Base-by-base conservation (phyloP, 257 asterid genomes). In the Nicotiana knightiana region DNA sequence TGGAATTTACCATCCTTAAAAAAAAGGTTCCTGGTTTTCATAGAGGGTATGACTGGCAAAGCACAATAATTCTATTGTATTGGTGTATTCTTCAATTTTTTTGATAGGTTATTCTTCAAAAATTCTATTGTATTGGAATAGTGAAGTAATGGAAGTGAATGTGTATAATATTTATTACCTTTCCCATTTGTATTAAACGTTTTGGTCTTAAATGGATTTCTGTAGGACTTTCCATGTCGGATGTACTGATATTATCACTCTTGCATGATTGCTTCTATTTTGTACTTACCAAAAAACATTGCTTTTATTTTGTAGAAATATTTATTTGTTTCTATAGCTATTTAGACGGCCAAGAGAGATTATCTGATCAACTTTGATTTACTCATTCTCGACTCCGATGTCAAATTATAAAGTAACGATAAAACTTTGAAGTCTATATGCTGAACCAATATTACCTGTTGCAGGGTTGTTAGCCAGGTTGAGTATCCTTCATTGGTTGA, bases 401-500 rank as follows among this genome's bases (percentile, higher is more conserved):
- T 62, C 16, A 17, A 48, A 18, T 48, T 81, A 24, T 66, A 54
- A 37, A 53, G 3, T 48, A 51, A 30, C 16, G 16, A 51, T 75
- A 51, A 21, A 30, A 53, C 46, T 75, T 73, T 15, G 46, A 51
- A 48, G 46, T 48, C 24, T 18, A 28, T 26, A 75, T 75, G 63
- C 80, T 81, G 78, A 81, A 26, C 81, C 54, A 80, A 81, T 80
- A 64, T 58, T 78, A 77, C 35, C 85, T 81, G 67, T 83, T 85
- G 70, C 96, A 96, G 99, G 92, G 97, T 92, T 85, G 98, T 96
- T 81, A 96, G 99, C 91, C 99, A 94, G 90, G 94, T 93, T 32
- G 98, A 96, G 67, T 94, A 96, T 87, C 99, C 99, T 87, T 96
- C 98, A 37, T 91, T 96, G 87, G 98, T 96, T 87, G 99, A 96